phyloP scores from a whole-genome alignment of 2,329 filamentous ascomycete species.

The Cadophora luteo-olivacea region DNA sequence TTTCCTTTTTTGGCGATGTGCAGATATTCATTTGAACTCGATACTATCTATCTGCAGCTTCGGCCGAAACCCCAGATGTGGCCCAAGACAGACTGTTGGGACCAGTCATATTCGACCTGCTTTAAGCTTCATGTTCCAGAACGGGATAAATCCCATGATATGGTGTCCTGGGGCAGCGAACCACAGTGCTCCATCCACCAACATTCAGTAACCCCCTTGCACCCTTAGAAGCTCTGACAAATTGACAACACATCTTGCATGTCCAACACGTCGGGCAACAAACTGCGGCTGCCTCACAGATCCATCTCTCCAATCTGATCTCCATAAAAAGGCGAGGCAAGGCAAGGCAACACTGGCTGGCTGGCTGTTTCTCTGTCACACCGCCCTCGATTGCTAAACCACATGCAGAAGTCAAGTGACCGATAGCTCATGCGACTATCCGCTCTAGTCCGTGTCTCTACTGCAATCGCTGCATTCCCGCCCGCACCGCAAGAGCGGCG shows the following conservation, averaged over 20 bases:
- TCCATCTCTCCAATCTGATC: background rate
- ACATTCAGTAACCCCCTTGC: background rate
- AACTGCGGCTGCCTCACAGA: constrained; percentile 5
- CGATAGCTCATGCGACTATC: constrained; percentile 39
- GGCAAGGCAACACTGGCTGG: constrained; percentile 16
- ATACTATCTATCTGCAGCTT: background rate
- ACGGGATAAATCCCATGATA: constrained; percentile 7
- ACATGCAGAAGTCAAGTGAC: constrained; percentile 37
- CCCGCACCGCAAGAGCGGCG: constrained; percentile 40
- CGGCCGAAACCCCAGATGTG: background rate
- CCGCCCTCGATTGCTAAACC: constrained; percentile 32
- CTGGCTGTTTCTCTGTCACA: constrained; percentile 20
- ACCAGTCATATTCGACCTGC: constrained; percentile 14
- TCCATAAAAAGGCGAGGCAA: background rate
- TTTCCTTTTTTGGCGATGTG: constrained; percentile 20
- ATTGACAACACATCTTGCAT: constrained; percentile 39
- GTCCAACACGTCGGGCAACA: constrained; percentile 10
- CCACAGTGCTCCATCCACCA: constrained; percentile 22
- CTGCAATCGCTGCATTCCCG: constrained; percentile 36
- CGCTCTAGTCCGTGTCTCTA: constrained; percentile 38
- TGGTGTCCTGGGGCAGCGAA: constrained; percentile 25
- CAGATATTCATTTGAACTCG: constrained; percentile 7
- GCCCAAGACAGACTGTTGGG: constrained; percentile 22
- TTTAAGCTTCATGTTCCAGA: constrained; percentile 6
- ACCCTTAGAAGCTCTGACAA: background rate